Evolutionary conservation across 1,284 basidiomycete genomes (phyloP).

Genomic region (Malassezia psittaci): DNA sequence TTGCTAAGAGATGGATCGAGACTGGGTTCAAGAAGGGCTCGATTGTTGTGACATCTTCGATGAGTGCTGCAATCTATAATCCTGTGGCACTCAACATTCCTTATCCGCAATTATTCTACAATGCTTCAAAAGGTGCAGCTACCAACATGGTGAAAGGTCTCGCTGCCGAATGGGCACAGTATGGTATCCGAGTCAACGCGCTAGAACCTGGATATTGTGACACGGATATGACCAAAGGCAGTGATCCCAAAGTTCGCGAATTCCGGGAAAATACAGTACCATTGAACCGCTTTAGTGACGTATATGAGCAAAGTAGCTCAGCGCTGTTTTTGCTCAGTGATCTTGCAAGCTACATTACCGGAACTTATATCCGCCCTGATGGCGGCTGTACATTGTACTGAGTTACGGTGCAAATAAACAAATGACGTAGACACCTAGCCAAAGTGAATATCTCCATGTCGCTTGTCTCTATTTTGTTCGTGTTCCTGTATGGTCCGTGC

Average conservation of each 20-base stretch:
- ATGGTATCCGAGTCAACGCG: slow-evolving; percentile 47
- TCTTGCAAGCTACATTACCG: slow-evolving; percentile 44
- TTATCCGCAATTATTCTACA: slow-evolving; percentile 46
- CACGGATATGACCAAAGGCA: slow-evolving; percentile 47
- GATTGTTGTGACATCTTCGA: slow-evolving; percentile 47
- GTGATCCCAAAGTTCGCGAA: slow-evolving; percentile 44
- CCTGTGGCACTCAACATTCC: slow-evolving; percentile 40
- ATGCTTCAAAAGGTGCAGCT: slow-evolving; percentile 45
- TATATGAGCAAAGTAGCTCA: slow-evolving; percentile 45
- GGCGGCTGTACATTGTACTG: slow-evolving; percentile 46
- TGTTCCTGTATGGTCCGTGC: too few relatives aligned
- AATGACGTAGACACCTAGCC: too few relatives aligned
- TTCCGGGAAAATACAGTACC: slow-evolving; percentile 44
- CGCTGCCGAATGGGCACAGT: slow-evolving; percentile 45
- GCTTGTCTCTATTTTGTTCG: too few relatives aligned
- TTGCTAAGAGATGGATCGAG: slow-evolving; percentile 45
- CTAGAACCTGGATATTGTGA: slow-evolving; percentile 45
- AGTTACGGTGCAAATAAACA: too few relatives aligned
- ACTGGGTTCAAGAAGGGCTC: slow-evolving; percentile 43
- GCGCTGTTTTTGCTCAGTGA: slow-evolving; percentile 39
- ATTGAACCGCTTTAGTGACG: slow-evolving; percentile 43
- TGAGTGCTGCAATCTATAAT: slow-evolving; percentile 48
- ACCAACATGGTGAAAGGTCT: slow-evolving; percentile 48
- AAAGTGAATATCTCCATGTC: too few relatives aligned
- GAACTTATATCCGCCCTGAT: slow-evolving; percentile 33